Evolutionary conservation across 169 alveolate species (phyloP).

Genomic region (Plasmodium malariae): DNA sequence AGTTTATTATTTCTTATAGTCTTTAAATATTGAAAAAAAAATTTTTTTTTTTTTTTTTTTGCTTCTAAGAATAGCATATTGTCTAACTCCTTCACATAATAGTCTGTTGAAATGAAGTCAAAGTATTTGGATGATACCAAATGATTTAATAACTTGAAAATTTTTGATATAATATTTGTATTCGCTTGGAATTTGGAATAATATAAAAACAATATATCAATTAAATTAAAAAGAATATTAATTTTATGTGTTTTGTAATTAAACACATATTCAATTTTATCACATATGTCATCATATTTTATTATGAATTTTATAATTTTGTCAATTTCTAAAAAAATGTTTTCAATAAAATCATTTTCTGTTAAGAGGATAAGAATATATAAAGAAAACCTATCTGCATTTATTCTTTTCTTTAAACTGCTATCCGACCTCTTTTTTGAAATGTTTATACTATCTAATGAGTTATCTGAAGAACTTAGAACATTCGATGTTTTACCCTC

Average conservation of each 20-base stretch:
- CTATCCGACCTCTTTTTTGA: slow-evolving; percentile 4
- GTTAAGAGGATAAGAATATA: slow-evolving; percentile 31
- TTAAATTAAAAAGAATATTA: slow-evolving; percentile 51
- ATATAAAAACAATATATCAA: slow-evolving; percentile 62
- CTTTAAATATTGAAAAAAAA: slow-evolving; percentile 31
- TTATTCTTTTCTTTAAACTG: slow-evolving; percentile 15
- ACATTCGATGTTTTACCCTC: slow-evolving; percentile 40
- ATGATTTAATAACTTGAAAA: slow-evolving; percentile 57
- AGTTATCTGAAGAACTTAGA: slow-evolving; percentile 29
- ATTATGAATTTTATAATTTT: slow-evolving; percentile 54
- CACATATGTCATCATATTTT: slow-evolving; percentile 49
- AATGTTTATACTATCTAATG: slow-evolving; percentile 6
- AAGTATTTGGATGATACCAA: slow-evolving; percentile 44
- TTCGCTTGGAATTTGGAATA: slow-evolving; percentile 71
- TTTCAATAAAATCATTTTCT: slow-evolving; percentile 61
- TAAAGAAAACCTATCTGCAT: slow-evolving; percentile 42
- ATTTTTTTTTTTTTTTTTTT: slow-evolving; percentile 48
- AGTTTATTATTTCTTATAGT: slow-evolving; percentile 52
- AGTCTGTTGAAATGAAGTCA: slow-evolving; percentile 38
- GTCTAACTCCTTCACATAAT: slow-evolving; percentile 71
- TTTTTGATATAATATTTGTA: neutral
- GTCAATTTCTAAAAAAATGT: slow-evolving; percentile 60
- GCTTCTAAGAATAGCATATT: slow-evolving; percentile 19
- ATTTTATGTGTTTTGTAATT: slow-evolving; percentile 68
- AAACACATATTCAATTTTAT: slow-evolving; percentile 25